Evolutionary conservation across 2,329 filamentous ascomycete genomes (phyloP), one percentile per base, ranked within the genome.

Genomic region (Stagonosporopsis vannaccii): DNA sequence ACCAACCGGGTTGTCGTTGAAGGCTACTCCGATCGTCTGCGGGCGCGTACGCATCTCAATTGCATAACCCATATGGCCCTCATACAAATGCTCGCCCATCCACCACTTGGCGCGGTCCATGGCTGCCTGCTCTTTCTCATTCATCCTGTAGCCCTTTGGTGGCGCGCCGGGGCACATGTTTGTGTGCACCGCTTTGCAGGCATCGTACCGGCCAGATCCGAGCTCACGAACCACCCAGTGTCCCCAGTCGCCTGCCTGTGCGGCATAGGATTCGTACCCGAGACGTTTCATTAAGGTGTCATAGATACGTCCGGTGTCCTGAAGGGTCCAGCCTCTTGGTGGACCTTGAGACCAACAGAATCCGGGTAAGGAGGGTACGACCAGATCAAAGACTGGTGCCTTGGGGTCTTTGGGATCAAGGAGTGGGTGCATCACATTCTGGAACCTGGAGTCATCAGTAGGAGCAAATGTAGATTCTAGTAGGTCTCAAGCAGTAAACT

Each of bases 341-440:
- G 56, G 60, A 7, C 64, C 59, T 54, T 62, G 62, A 7, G 59
- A 65, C 59, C 58, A 68, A 36, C 58, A 67, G 41, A 66, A 68
- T 1, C 65, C 63, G 0, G 85, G 85, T 1, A 88, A 72, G 6
- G 82, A 85, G 0, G 85, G 85, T 0, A 84, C 84, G 0, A 88
- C 81, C 11, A 86, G 75, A 56, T 87, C 80, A 62, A 87, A 88
- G 0, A 80, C 75, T 43, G 61, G 62, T 2, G 59, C 60, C 12
- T 59, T 52, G n/a, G 50, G 17, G 20, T 63, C 51, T 4, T 64
- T 47, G 1, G 73, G 79, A 9, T 70, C 53, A 4, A 74, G 62
- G 2, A 80, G 59, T 23, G 73, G 64, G 44, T 69, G 58, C 60
- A 77, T 77, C 17, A 78, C 71, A 55, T 74, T 76, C 41, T 65